Conservation (phyloP, 441 rosid species). For the Pelargonium citronellum region DNA sequence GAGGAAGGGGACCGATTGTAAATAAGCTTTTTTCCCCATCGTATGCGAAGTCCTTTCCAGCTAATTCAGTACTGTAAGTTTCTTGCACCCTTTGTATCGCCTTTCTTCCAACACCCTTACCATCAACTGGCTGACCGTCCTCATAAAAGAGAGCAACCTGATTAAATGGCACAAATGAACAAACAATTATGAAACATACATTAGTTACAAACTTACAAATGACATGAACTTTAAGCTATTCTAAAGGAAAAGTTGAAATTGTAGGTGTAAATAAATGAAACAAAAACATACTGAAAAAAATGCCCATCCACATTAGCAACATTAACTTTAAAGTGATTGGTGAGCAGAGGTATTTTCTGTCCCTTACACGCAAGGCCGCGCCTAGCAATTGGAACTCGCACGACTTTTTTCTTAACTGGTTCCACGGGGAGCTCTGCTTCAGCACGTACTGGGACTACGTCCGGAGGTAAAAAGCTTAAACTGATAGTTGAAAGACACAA, state of each 20-base stretch:
- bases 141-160: constrained; percentile 51
- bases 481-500: too few species aligned
- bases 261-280: neutral
- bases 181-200: neutral
- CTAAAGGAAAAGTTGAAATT: too few species aligned
- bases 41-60: constrained; percentile 51
- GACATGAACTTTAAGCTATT: too few species aligned
- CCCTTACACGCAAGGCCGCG: constrained; percentile 49
- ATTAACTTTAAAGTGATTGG: constrained; percentile 59
- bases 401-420: constrained; percentile 38
- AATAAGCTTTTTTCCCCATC: constrained; percentile 61
- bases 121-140: constrained; percentile 54
- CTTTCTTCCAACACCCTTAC: constrained; percentile 46
- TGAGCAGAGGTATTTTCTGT: constrained; percentile 34
- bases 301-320: constrained; percentile 38
- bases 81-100: constrained; percentile 49
- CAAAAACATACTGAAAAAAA: constrained; percentile 45
- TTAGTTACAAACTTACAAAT: neutral
- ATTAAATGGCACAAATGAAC: constrained; percentile 1
- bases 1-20: constrained; percentile 48
- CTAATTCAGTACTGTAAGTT: constrained; percentile 42
- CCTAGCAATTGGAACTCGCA: constrained; percentile 43
- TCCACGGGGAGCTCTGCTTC: constrained; percentile 19
- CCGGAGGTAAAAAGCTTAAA: too few species aligned
- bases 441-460: constrained; percentile 31